Evolutionary conservation across 2,329 filamentous ascomycete species (phyloP), one percentile per base, ranked within the genome.

Genomic region (Tolypocladium pustulatum): DNA sequence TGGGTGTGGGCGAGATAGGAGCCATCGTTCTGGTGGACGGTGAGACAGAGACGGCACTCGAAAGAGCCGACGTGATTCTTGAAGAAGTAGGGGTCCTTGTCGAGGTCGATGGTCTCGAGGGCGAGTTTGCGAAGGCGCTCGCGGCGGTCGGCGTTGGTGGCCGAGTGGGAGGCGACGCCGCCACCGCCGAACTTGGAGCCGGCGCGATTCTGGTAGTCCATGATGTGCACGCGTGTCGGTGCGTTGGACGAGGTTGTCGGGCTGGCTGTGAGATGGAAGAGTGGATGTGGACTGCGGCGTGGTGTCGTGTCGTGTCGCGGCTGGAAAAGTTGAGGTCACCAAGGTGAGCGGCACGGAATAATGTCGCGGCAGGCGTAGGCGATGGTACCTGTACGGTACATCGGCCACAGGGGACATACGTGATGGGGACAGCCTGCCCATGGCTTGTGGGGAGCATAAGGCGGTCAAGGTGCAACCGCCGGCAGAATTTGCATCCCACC

Each of bases 51-150:
- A 36, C 94, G 90, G 74, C 94, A 99, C 76, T 99, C 94, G 76
- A 97, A 99, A 69, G 89, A 94, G 70, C 94, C 94, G 68, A 97
- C 90, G 75, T 99, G 93, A 80, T 99, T 99, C 75, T 96, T 96
- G 87, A 99, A 99, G 81, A 97, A 97, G 83, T 97, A 99, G 0
- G 94, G 94, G 77, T 99, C 94, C 78, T 97, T 97, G 77, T 97
- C 94, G 63, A 97, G 89, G 78, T 97, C 93, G 81, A 99, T 99
- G 58, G 91, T 95, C 78, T 99, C 94, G 70, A 99, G 90, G 60
- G 94, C 94, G 71, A 99, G 91, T 79, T 97, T 97, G 74, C 93
- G 91, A 43, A 99, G 88, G 63, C 94, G 92, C 75, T 99, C 94
- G 72, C 94, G 90, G 60, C 94, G 91, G 82, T 97, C 94, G 64